These are phyloP conservation scores for Populus tremula DNA, from an alignment of 345 rosid genomes.

Conservation along the genomic window DNA sequence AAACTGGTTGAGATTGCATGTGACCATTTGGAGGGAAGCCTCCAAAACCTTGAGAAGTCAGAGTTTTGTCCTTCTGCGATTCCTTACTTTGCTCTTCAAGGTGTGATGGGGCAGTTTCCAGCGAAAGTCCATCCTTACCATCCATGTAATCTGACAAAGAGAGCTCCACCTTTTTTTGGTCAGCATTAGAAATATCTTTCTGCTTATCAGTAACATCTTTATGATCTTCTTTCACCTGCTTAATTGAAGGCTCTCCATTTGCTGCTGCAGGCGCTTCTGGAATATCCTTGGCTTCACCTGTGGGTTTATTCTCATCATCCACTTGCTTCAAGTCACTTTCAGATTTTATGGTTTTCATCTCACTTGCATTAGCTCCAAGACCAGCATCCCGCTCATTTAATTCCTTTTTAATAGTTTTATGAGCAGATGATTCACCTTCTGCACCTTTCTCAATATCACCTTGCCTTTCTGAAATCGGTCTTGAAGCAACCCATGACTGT, in stretches of 20 bases:
- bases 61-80: constrained; percentile 19
- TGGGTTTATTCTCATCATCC: constrained; percentile 22
- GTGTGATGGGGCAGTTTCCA: constrained; percentile 17
- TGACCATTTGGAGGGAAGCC: constrained; percentile 30
- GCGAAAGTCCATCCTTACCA: constrained; percentile 22
- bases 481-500: constrained; percentile 28
- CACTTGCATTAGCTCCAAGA: constrained; percentile 22
- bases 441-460: constrained; percentile 32
- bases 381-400: constrained; percentile 20
- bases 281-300: constrained; percentile 30
- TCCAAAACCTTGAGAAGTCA: constrained; percentile 27
- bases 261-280: constrained; percentile 17
- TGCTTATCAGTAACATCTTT: constrained; percentile 20
- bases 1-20: constrained; percentile 16
- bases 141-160: constrained; percentile 27
- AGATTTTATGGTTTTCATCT: constrained; percentile 31
- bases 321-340: constrained; percentile 36
- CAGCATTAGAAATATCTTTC: constrained; percentile 30
- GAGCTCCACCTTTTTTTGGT: constrained; percentile 16
- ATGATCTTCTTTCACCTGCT: constrained; percentile 38
- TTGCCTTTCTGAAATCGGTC: constrained; percentile 23
- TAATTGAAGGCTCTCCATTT: constrained; percentile 23
- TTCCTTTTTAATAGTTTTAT: constrained; percentile 29
- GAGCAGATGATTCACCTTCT: constrained; percentile 29
- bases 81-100: constrained; percentile 27